A percentile compares a stretch with the other conserved stretches of the same genome.
phyloP scores from a whole-genome alignment of 1,284 basidiomycete species.

The Albatrellus sp. region DNA sequence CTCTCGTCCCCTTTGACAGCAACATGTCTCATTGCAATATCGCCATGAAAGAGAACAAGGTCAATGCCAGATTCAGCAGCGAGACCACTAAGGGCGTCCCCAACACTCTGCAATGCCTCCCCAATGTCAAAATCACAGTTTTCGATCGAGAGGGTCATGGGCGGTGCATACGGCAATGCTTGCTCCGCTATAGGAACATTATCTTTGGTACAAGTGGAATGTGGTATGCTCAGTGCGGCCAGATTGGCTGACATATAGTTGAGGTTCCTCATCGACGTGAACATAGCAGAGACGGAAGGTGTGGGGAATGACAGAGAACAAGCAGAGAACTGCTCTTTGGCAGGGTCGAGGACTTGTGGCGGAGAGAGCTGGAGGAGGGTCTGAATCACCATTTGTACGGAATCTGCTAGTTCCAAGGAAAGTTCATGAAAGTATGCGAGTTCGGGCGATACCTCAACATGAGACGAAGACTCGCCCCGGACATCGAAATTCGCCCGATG shows the following conservation, averaged over 20 bases:
- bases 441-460: constrained; percentile 23
- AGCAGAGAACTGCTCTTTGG: constrained; percentile 82
- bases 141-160: neutral
- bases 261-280: constrained; percentile 82
- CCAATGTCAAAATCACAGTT: constrained; percentile 50
- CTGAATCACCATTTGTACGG: constrained; percentile 78
- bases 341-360: constrained; percentile 80
- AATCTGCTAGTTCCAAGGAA: constrained; percentile 77
- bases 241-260: constrained; percentile 84
- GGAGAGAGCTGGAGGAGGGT: constrained; percentile 82
- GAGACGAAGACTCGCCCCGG: constrained; percentile 28
- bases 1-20: constrained; percentile 78
- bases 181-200: too few species aligned
- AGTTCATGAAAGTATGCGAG: constrained; percentile 43
- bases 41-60: constrained; percentile 79
- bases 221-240: constrained; percentile 27
- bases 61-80: constrained; percentile 80
- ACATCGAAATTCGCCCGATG: constrained; percentile 22
- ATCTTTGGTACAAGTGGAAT: neutral
- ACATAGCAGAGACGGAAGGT: constrained; percentile 75
- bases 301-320: constrained; percentile 79
- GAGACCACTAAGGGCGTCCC: constrained; percentile 75
- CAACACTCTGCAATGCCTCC: constrained; percentile 62
- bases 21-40: constrained; percentile 75
- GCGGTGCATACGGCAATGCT: neutral